Conservation (phyloP, 352 stramenopile species). For the Globisporangium iwayamae region DNA sequence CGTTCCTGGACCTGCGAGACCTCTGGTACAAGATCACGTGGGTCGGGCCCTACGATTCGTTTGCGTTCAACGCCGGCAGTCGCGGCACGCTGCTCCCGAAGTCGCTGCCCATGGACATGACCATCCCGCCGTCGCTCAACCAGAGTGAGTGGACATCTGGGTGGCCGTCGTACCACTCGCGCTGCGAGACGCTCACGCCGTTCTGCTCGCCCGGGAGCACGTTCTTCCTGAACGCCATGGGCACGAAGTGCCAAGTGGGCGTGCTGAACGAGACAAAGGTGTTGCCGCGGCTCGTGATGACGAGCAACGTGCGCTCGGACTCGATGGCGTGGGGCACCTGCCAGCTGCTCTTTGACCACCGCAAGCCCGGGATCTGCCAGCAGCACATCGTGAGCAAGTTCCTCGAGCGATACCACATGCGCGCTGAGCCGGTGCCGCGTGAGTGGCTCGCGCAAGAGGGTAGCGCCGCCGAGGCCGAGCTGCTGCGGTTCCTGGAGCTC, state of each 20-base stretch:
- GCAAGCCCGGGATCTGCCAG: conserved; percentile 19
- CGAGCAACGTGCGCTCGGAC: conserved; percentile 19
- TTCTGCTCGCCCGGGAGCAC: conserved; percentile 19
- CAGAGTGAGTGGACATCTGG: conserved; percentile 6
- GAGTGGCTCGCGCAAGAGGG: conserved; percentile 3
- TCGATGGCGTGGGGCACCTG: conserved; percentile 21
- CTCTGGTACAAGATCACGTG: conserved; percentile 26
- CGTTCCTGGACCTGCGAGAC: conserved; percentile 19
- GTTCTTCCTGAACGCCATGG: conserved; percentile 25
- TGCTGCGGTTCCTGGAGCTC: conserved; percentile 22
- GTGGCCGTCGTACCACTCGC: conserved; percentile 21
- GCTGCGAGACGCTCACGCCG: conserved; percentile 15
- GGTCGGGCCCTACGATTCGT: conserved; percentile 23
- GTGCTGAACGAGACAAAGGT: conserved; percentile 12
- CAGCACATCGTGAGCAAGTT: conserved; percentile 20
- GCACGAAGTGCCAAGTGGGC: conserved; percentile 16
- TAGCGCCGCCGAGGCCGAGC: conserved; percentile 14
- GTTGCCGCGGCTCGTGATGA: conserved; percentile 20
- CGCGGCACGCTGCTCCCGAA: conserved; percentile 12
- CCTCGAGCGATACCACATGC: conserved; percentile 16
- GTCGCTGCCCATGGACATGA: conserved; percentile 2
- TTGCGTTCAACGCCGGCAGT: conserved; percentile 20
- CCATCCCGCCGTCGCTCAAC: conserved; percentile 1
- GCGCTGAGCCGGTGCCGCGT: background rate
- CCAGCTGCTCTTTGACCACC: conserved; percentile 17